Percentiles rank a stretch among this genome's conserved stretches.
Evolutionary conservation across 768 basidiomycete genomes (phyloP).

Genomic region (Tricholoma hemisulphureum): DNA sequence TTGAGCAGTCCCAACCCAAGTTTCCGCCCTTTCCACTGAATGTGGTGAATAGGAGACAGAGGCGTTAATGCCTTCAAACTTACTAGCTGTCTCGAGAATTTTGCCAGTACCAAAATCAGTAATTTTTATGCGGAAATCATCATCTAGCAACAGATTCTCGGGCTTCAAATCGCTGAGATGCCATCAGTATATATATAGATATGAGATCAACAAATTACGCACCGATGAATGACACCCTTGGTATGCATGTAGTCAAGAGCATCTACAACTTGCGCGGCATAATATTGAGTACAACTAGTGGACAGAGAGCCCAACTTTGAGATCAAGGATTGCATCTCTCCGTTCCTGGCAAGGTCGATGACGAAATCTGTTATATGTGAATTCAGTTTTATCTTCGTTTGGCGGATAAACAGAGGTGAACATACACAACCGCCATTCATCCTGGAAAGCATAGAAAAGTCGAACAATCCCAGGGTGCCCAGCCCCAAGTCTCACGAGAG

Average conservation of each 20-base stretch:
- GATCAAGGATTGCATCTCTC: slow-evolving; percentile 73
- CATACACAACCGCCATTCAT: slow-evolving; percentile 80
- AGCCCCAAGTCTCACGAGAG: slow-evolving; percentile 67
- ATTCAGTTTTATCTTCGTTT: neutral
- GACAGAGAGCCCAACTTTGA: slow-evolving; percentile 85
- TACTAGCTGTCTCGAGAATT: slow-evolving; percentile 57
- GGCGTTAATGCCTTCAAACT: slow-evolving; percentile 21
- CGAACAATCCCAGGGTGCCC: slow-evolving; percentile 82
- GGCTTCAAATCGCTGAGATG: slow-evolving; percentile 68
- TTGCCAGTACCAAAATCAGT: slow-evolving; percentile 96
- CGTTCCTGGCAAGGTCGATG: slow-evolving; percentile 72
- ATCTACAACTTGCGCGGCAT: slow-evolving; percentile 87
- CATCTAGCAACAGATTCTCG: slow-evolving; percentile 89
- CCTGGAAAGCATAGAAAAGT: slow-evolving; percentile 83
- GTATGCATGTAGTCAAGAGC: slow-evolving; percentile 89
- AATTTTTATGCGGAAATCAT: slow-evolving; percentile 84
- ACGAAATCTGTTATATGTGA: slow-evolving; percentile 61
- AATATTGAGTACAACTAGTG: slow-evolving; percentile 71
- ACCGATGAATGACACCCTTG: slow-evolving; percentile 88
- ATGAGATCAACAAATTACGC: slow-evolving; percentile 11
- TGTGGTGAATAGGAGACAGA: neutral
- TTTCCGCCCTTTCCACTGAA: slow-evolving; percentile 49
- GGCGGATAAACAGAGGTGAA: slow-evolving; percentile 16
- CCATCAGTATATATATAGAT: neutral
- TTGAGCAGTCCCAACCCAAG: slow-evolving; percentile 89